Base-by-base conservation (phyloP, 805 yeast species). In the Aciculoconidium aculeatum region DNA sequence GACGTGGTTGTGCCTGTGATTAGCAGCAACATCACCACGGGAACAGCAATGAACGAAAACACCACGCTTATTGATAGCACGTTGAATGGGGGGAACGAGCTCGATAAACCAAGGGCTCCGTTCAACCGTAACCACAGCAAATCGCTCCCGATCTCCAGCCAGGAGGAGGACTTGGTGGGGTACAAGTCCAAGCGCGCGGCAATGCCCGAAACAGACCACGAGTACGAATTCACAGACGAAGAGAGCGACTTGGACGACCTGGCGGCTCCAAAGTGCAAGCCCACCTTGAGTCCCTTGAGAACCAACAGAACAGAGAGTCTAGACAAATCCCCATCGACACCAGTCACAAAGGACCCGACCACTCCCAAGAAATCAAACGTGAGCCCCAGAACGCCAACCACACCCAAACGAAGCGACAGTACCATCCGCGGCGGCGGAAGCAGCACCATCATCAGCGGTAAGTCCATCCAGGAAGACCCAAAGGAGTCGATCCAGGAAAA, bases 191-290 rank as follows among this genome's bases (percentile, higher is more conserved):
- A 57, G 59, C 53, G 29, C n/a, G 65, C 74, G 0, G 41, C 68
- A 23, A 64, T 74, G 12, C 24, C 34, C 6, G 69, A 68, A 16
- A 62, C 65, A n/a, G 68, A 61, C 32, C 56, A 61, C 17, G 65
- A 61, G 27, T 61, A 56, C 29, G 58, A 47, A 21, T 39, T 50
- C 10, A 45, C 54, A 12, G 61, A 56, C 34, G 51, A 44, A 23
- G 55, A 41, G 15, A 36, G 35, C 16, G 36, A 36, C 13, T n/a
- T n/a, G n/a, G n/a, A n/a, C n/a, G n/a, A n/a, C n/a, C n/a, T n/a
- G n/a, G n/a, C 12, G 23, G 11, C 6, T 6, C 23, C 6, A 7
- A 7, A 6, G n/a, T n/a, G n/a, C n/a, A n/a, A n/a, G n/a, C n/a
- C n/a, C n/a, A n/a, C n/a, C n/a, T n/a, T n/a, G n/a, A n/a, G n/a